phyloP scores from a whole-genome alignment of 2,329 filamentous ascomycete species.

The Paracoccidioides lutzii region DNA sequence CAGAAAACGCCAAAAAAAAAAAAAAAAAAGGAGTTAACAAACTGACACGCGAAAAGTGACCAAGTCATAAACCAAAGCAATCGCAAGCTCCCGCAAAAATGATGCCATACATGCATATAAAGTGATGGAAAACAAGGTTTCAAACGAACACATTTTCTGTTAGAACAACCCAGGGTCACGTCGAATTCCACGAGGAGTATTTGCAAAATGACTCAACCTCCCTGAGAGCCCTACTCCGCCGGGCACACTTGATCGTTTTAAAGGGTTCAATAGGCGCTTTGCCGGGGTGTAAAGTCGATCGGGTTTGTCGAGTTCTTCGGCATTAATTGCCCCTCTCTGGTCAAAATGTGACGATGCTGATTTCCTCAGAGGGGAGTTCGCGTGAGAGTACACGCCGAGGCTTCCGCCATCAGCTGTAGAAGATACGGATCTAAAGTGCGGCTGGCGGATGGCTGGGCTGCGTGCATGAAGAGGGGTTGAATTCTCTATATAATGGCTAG shows the following conservation, averaged over 20 bases:
- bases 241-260: constrained; percentile 32
- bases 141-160: background rate
- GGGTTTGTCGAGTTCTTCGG: constrained; percentile 24
- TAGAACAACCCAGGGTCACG: constrained; percentile 21
- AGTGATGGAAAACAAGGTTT: too few relatives aligned
- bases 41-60: background rate
- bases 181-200: constrained; percentile 8
- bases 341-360: constrained; percentile 48
- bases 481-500: constrained; percentile 36
- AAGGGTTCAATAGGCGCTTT: constrained; percentile 28
- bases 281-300: constrained; percentile 25
- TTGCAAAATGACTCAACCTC: constrained; percentile 14
- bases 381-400: constrained; percentile 67
- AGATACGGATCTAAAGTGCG: constrained; percentile 38
- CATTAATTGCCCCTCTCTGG: constrained; percentile 29
- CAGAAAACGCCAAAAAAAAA: background rate
- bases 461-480: constrained; percentile 31
- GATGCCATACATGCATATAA: background rate
- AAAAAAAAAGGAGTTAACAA: background rate
- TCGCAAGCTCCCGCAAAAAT: background rate
- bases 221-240: constrained; percentile 23
- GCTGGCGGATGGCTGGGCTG: constrained; percentile 39
- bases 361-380: constrained; percentile 73
- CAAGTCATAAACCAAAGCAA: background rate
- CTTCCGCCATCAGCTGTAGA: constrained; percentile 52